Evolutionary conservation across 495 filamentous ascomycete species (phyloP).

Genomic region (Aspergillus wentii): DNA sequence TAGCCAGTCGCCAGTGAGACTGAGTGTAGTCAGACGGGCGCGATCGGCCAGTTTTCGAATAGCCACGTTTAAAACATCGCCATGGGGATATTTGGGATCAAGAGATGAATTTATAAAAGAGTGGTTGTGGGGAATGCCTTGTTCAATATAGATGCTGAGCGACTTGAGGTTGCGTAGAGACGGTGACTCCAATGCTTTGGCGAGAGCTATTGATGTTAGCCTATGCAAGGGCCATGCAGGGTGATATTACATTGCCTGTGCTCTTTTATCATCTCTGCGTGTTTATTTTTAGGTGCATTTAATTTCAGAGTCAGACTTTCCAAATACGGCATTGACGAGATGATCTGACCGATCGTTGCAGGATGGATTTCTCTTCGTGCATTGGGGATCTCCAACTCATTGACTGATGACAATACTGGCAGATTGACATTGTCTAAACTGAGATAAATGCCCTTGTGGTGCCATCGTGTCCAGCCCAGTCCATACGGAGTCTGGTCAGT

Average conservation of each 20-base stretch:
- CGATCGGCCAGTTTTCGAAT: constrained; percentile 4
- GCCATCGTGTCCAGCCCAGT: not conserved
- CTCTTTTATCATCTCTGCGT: not conserved
- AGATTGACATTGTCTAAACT: not conserved
- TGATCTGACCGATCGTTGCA: not conserved
- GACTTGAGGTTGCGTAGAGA: not conserved
- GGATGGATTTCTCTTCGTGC: constrained; percentile 2
- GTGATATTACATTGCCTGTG: not conserved
- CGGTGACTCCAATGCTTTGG: not conserved
- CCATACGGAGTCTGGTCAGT: not conserved
- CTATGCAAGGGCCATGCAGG: no score
- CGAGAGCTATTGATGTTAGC: no score
- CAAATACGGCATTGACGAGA: constrained; percentile 1
- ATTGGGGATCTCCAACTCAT: not conserved
- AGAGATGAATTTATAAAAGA: not conserved
- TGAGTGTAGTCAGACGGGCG: not conserved
- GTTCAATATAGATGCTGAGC: not conserved
- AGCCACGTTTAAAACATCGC: constrained; percentile 1
- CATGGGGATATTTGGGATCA: constrained; percentile 4
- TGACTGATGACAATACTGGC: not conserved
- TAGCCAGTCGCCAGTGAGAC: not conserved
- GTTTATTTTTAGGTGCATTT: not conserved
- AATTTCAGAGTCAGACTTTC: not conserved
- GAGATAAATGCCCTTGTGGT: not conserved
- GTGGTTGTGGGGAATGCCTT: constrained; percentile 3